Percentiles rank a stretch among this genome's conserved stretches.
These are phyloP conservation scores for Lachnellula cervina DNA, from an alignment of 2,329 filamentous ascomycete species.

Conservation along the genomic window DNA sequence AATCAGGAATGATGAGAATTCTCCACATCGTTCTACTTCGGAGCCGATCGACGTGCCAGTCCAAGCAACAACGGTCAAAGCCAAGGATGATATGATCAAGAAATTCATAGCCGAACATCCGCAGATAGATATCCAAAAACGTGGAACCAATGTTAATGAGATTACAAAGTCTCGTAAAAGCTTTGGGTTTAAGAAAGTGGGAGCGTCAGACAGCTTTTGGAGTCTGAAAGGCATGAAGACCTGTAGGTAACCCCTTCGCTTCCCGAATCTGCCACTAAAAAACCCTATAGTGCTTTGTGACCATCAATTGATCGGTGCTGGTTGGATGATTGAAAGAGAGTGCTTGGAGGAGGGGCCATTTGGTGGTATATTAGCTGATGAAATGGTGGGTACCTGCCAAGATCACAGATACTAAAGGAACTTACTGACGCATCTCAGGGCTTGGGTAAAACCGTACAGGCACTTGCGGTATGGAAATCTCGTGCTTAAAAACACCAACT, in stretches of 20 bases:
- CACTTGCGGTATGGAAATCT: background rate
- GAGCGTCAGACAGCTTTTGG: background rate
- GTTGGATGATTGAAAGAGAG: background rate
- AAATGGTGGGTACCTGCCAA: background rate
- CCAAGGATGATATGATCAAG: too few species aligned
- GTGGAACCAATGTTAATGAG: too few species aligned
- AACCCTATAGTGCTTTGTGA: background rate
- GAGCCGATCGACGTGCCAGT: too few species aligned
- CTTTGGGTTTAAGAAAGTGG: too few species aligned
- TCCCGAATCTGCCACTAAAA: background rate
- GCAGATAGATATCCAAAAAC: too few species aligned
- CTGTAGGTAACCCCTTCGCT: background rate
- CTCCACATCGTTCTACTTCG: too few species aligned
- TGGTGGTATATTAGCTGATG: background rate
- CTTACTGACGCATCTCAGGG: background rate
- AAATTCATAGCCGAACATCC: too few species aligned
- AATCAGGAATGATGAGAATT: too few species aligned
- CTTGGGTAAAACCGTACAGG: background rate
- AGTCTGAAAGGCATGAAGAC: background rate
- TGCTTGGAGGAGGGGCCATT: background rate
- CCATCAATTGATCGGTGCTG: background rate
- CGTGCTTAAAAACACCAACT: background rate
- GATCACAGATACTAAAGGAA: background rate
- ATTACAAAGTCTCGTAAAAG: too few species aligned
- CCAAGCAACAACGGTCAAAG: too few species aligned